A percentile compares a stretch with the other conserved stretches of the same genome.
phyloP scores from a whole-genome alignment of 2,329 filamentous ascomycete genomes.

The Aspergillus phoenicis region DNA sequence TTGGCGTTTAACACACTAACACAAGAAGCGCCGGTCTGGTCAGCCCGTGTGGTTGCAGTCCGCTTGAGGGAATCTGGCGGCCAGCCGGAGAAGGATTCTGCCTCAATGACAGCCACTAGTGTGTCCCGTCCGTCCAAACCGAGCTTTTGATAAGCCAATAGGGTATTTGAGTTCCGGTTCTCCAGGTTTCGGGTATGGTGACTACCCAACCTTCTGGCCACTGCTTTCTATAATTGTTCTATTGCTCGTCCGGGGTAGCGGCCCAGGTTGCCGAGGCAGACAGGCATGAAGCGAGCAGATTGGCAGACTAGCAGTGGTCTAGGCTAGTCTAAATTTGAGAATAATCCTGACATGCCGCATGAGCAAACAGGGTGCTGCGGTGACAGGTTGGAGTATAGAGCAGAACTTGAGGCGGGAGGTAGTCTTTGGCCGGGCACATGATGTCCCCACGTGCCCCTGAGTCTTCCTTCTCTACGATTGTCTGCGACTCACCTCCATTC shows the following conservation, averaged over 20 bases:
- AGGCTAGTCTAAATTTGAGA: background rate
- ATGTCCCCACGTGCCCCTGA: background rate
- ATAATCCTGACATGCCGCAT: background rate
- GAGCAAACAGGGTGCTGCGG: background rate
- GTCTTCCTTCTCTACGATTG: background rate
- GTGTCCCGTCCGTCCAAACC: background rate
- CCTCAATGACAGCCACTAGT: background rate
- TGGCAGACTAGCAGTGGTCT: background rate
- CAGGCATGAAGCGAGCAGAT: background rate
- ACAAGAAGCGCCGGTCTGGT: background rate
- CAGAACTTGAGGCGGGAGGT: background rate
- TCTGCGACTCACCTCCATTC: background rate
- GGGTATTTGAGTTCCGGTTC: background rate
- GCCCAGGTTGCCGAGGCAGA: slow-evolving; percentile 12
- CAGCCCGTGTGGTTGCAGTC: background rate
- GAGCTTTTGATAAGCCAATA: slow-evolving; percentile 7
- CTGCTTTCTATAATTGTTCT: background rate
- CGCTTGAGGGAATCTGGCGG: background rate
- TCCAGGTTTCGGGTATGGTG: background rate
- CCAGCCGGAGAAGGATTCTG: slow-evolving; percentile 13
- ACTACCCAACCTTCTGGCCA: background rate
- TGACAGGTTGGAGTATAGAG: background rate
- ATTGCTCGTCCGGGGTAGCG: slow-evolving; percentile 8
- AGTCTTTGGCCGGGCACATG: background rate
- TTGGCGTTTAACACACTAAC: slow-evolving; percentile 2